Conservation (phyloP, 495 filamentous ascomycete species). For the Sabuloglossum arenarium region DNA sequence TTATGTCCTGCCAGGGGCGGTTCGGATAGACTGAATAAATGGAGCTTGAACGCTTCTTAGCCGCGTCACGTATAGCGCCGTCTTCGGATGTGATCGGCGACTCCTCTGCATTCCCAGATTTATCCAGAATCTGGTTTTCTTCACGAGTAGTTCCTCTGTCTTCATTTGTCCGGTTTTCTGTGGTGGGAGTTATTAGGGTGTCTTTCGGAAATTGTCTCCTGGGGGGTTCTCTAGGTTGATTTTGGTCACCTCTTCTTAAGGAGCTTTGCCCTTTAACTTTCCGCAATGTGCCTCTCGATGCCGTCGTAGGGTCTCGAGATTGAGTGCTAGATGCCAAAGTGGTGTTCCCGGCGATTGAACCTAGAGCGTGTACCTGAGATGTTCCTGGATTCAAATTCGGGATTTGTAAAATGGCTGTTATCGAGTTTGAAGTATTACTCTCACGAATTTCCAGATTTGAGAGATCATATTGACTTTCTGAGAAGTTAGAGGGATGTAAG, state of each 20-base stretch:
- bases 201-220: background rate
- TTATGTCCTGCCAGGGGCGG: background rate
- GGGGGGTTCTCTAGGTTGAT: background rate
- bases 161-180: too few species aligned
- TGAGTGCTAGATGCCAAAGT: too few species aligned
- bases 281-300: too few species aligned
- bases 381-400: too few species aligned
- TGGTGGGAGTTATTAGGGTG: background rate
- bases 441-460: too few species aligned
- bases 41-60: background rate
- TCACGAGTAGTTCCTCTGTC: background rate
- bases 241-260: background rate
- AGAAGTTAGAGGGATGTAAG: background rate
- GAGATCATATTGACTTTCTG: background rate
- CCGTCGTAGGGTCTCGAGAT: too few species aligned
- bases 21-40: background rate
- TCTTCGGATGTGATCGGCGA: background rate
- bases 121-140: background rate
- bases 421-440: too few species aligned
- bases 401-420: too few species aligned
- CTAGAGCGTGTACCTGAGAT: too few species aligned
- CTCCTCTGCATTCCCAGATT: background rate
- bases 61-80: too few species aligned
- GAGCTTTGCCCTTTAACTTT: background rate
- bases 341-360: too few species aligned